Evolutionary conservation across 2,329 filamentous ascomycete species (phyloP), one percentile per base, ranked within the genome.

Genomic region (Cercospora janseana): DNA sequence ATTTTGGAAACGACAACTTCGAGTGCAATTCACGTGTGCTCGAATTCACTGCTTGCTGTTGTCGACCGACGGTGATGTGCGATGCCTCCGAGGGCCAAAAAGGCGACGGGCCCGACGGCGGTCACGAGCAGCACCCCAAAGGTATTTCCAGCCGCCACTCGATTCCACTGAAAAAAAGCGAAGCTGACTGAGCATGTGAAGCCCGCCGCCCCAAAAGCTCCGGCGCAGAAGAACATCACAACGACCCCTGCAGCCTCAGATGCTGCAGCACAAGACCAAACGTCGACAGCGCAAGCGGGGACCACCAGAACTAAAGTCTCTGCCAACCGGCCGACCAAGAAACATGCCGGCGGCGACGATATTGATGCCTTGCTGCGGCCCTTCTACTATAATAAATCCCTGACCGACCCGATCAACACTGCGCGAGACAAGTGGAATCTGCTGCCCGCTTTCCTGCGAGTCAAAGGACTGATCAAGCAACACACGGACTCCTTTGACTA

Each of bases 401-500:
- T 86, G 49, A 85, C 81, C 0, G 84, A 86, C 64, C 82, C 83
- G 3, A 87, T 87, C 63, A 77, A 85, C 54, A 86, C 83, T 1
- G 83, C 82, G 21, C 61, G 87, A 64, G 93, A 98, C 75, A 98
- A 98, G 77, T 96, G 92, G 82, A 95, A 97, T 69, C 78, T 98
- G 32, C 74, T 98, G 21, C 94, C 93, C 0, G 93, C 93, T n/a
- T 98, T 98, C 70, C 75, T 98, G 52, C 96, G 96, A 71, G 91
- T 96, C 63, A 98, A 98, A 72, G 91, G 91, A 50, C 77, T 96
- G 50, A 91, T 96, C 46, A 96, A 96, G 71, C 92, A 97, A 76
- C 91, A 96, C 70, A 92, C 95, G 66, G 94, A 98, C 74, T 97
- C 93, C 18, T 98, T 94, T 78, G 96, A 98, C 73, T 95, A 93